Evolutionary conservation across 345 rosid species (phyloP).

Genomic region (Murraya paniculata): DNA sequence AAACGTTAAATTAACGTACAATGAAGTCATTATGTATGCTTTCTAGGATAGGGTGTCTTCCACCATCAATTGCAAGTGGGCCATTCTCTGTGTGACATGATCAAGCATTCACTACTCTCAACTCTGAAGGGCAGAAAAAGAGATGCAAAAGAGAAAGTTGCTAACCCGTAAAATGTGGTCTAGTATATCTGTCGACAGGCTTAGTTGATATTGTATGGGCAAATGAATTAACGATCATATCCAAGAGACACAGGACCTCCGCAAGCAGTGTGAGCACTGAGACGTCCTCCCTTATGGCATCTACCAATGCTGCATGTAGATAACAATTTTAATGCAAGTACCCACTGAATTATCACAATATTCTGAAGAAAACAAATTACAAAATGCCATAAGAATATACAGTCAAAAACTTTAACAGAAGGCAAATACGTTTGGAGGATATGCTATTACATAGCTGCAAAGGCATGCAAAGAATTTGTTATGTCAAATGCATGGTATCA

Average conservation of each 20-base stretch:
- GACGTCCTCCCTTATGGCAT: slow-evolving; percentile 71
- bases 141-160: slow-evolving; percentile 7
- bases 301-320: slow-evolving; percentile 66
- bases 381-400: not conserved
- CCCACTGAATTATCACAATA: slow-evolving; percentile 1
- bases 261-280: slow-evolving; percentile 83
- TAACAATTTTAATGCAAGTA: slow-evolving; percentile 10
- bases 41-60: slow-evolving; percentile 95
- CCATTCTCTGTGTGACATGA: slow-evolving; percentile 55
- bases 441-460: not conserved
- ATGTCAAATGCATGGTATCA: not conserved
- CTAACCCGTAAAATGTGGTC: slow-evolving; percentile 84
- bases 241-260: slow-evolving; percentile 89
- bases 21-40: slow-evolving; percentile 80
- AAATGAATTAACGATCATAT: slow-evolving; percentile 95
- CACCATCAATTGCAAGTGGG: slow-evolving; percentile 92
- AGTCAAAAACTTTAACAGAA: not conserved
- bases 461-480: not conserved
- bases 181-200: slow-evolving; percentile 75
- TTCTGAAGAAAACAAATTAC: not conserved
- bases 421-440: not conserved
- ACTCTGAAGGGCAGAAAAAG: not conserved
- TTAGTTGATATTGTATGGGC: slow-evolving; percentile 84
- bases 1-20: slow-evolving; percentile 35
- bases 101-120: slow-evolving; percentile 16